These are phyloP conservation scores for Pezicula neosporulosa DNA, from an alignment of 2,329 filamentous ascomycete species.

Conservation along the genomic window DNA sequence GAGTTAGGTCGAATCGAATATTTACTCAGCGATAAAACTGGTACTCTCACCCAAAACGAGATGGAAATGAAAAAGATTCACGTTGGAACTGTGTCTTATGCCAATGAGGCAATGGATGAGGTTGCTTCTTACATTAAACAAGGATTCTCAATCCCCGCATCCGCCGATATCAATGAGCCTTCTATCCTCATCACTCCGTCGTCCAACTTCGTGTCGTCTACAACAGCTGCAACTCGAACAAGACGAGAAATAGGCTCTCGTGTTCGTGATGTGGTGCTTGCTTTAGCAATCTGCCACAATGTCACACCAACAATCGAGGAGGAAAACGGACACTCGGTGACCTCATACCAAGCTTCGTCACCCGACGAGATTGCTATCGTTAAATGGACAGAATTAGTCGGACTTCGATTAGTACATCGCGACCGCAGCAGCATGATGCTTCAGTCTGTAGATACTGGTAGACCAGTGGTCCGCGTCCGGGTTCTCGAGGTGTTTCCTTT, in stretches of 20 bases:
- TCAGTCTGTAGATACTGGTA: constrained; percentile 70
- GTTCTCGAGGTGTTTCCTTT: constrained; percentile 97
- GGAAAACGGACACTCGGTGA: constrained; percentile 71
- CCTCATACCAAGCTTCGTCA: constrained; percentile 92
- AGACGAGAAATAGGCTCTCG: constrained; percentile 90
- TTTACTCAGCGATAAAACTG: constrained; percentile 93
- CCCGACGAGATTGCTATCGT: constrained; percentile 99
- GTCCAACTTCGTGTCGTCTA: constrained; percentile 59
- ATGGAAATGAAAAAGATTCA: constrained; percentile 99
- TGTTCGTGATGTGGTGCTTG: constrained; percentile 88
- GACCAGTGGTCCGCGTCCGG: constrained; percentile 75
- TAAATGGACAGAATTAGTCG: constrained; percentile 89
- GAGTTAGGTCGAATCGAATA: constrained; percentile 96
- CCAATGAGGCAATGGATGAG: constrained; percentile 98
- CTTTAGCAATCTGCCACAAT: constrained; percentile 92
- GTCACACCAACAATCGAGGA: constrained; percentile 90
- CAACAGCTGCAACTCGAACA: constrained; percentile 71
- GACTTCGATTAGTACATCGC: constrained; percentile 77
- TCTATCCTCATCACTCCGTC: constrained; percentile 70
- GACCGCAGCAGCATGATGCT: constrained; percentile 85
- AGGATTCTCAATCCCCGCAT: constrained; percentile 62
- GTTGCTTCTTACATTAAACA: constrained; percentile 83
- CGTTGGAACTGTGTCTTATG: constrained; percentile 95
- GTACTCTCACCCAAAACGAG: constrained; percentile 95
- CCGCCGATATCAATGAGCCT: constrained; percentile 40